These are phyloP conservation scores for Brassica hybrid DNA, from an alignment of 441 rosid species.

Conservation along the genomic window DNA sequence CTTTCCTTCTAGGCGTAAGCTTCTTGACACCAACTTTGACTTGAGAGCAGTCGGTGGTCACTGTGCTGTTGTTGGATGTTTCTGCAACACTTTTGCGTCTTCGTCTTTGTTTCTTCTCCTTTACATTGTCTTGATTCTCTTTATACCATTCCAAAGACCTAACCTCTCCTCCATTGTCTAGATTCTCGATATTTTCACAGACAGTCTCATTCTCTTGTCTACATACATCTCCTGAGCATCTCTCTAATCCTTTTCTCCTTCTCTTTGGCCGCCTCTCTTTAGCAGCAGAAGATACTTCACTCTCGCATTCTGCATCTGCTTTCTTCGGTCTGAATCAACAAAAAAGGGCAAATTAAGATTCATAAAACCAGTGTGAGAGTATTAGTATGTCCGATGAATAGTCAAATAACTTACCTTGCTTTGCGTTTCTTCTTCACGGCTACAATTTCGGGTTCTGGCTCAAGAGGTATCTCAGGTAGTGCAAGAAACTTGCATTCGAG, in stretches of 20 bases:
- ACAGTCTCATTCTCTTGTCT: constrained; percentile 12
- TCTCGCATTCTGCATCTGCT: constrained; percentile 32
- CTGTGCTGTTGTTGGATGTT: constrained; percentile 11
- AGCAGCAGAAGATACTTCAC: constrained; percentile 32
- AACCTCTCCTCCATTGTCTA: constrained; percentile 25
- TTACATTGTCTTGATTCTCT: neutral
- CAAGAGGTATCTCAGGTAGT: constrained; percentile 37
- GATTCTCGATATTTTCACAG: constrained; percentile 29
- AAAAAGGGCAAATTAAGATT: constrained; percentile 21
- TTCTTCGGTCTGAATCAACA: constrained; percentile 42
- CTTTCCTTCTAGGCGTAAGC: constrained; percentile 32
- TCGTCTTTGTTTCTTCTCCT: constrained; percentile 14
- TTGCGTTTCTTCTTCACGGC: constrained; percentile 48
- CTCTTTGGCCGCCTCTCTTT: constrained; percentile 39
- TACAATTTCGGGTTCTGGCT: constrained; percentile 41
- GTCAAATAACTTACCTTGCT: constrained; percentile 49
- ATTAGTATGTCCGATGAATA: constrained; percentile 2
- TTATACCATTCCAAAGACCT: constrained; percentile 23
- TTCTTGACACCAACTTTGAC: constrained; percentile 29
- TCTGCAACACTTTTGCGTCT: constrained; percentile 21
- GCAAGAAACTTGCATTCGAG: constrained; percentile 64
- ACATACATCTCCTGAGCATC: constrained; percentile 2
- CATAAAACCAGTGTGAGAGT: neutral
- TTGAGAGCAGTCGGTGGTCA: constrained; percentile 20
- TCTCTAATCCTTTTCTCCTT: constrained; percentile 17